Evolutionary conservation across 2,329 filamentous ascomycete genomes (phyloP), one percentile per base, ranked within the genome.

Genomic region (Colletotrichum salicis): DNA sequence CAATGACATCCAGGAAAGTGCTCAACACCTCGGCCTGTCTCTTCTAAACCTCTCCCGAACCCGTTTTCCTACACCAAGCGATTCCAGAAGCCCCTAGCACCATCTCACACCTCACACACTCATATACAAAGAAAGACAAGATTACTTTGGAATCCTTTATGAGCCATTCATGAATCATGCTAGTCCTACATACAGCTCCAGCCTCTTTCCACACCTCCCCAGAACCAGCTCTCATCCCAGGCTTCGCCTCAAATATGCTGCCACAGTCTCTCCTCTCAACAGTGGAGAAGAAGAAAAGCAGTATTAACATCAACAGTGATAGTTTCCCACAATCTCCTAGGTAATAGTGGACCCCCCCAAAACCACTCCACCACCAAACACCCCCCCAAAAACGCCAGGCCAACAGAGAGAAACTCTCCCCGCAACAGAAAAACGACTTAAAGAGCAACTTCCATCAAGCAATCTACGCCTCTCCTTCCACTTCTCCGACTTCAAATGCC

Each of bases 311-410:
- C 48, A 19, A 55, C 59, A 51, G 7, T 13, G n/a, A 15, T 54
- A 24, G 5, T 12, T 33, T 29, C 19, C 70, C 60, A 35, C 35
- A 59, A 57, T 45, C 45, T 37, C 37, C 66, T 22, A 33, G 41
- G 41, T 45, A 48, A 54, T 56, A 33, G 15, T 55, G 35, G 13
- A 5, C 35, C 13, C 35, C 35, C 48, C 35, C n/a, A 29, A 10
- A 56, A 55, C 31, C 24, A 22, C 22, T 48, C 41, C 41, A 48
- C 8, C 41, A 22, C 41, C 41, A 22, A 4, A 51, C 57, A 13
- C 52, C 10, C 5, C 5, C 31, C 70, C 55, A 31, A n/a, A 48
- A 72, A 72, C 70, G 70, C 70, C 70, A 56, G 66, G 70, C 70
- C 65, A 64, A 70, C 35, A 5, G 33, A 59, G 56, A 19, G 41